phyloP scores from a whole-genome alignment of 495 filamentous ascomycete genomes.

The Tuber umbilicatum region DNA sequence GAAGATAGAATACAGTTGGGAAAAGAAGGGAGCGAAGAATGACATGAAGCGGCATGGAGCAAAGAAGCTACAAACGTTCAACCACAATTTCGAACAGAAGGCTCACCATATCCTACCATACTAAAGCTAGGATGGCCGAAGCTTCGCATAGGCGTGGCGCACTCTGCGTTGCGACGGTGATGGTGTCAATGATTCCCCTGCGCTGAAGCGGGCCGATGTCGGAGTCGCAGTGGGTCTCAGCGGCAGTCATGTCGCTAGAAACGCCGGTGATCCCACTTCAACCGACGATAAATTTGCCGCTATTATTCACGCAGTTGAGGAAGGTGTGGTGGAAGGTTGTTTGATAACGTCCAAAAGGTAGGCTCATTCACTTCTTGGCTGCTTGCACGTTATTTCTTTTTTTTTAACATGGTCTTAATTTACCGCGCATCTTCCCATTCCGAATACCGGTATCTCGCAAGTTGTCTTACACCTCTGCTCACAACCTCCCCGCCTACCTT shows the following conservation, averaged over 20 bases:
- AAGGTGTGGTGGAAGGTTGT: conserved; percentile 59
- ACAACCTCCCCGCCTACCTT: neutral
- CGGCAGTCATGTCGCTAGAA: conserved; percentile 79
- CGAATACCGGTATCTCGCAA: conserved; percentile 56
- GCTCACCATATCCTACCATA: too few species aligned
- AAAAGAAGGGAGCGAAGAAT: too few species aligned
- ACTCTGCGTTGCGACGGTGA: conserved; percentile 83
- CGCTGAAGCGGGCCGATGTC: conserved; percentile 71
- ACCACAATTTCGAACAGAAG: too few species aligned
- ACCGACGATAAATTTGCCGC: conserved; percentile 79
- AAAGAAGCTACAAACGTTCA: too few species aligned
- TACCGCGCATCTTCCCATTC: conserved; percentile 53
- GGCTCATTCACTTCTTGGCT: conserved; percentile 7
- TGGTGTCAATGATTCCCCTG: conserved; percentile 80
- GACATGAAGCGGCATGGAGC: too few species aligned
- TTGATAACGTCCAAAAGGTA: conserved; percentile 63
- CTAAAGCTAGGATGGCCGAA: conserved; percentile 73
- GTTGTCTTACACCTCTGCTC: conserved; percentile 43
- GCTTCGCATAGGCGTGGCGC: conserved; percentile 59
- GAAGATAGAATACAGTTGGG: too few species aligned
- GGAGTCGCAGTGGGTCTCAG: conserved; percentile 77
- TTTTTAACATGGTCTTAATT: conserved; percentile 44
- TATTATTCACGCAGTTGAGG: conserved; percentile 61
- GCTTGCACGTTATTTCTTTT: conserved; percentile 6
- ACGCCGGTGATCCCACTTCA: conserved; percentile 73